Percentiles rank a stretch among this genome's conserved stretches.
Conservation (phyloP, 257 asterid species). For the Euphrasia confusa region DNA sequence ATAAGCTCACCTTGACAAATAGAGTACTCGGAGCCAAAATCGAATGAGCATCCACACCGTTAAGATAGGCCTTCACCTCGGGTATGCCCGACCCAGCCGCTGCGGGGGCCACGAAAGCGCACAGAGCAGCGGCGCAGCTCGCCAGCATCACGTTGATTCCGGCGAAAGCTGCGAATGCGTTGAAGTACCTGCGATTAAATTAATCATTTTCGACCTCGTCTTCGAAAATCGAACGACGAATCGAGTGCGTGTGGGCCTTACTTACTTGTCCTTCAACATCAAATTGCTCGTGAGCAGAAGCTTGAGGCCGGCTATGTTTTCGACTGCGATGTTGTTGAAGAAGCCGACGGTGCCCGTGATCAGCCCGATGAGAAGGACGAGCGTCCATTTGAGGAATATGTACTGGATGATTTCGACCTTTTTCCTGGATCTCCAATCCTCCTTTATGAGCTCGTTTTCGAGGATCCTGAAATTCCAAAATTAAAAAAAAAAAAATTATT, state of each 20-base stretch:
- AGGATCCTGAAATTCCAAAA: slow-evolving; percentile 54
- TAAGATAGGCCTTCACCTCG: slow-evolving; percentile 97
- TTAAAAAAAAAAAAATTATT: background rate
- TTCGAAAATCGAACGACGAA: slow-evolving; percentile 21
- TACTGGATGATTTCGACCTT: slow-evolving; percentile 71
- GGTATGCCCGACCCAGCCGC: slow-evolving; percentile 99
- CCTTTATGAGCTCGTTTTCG: slow-evolving; percentile 87
- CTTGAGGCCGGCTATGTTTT: slow-evolving; percentile 89
- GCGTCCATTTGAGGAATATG: slow-evolving; percentile 81
- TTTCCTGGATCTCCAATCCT: slow-evolving; percentile 95
- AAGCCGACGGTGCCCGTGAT: slow-evolving; percentile 77
- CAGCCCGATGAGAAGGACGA: slow-evolving; percentile 84
- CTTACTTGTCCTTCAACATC: slow-evolving; percentile 68
- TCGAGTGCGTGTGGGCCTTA: slow-evolving; percentile 1
- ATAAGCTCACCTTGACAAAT: slow-evolving; percentile 67
- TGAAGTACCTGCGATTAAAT: slow-evolving; percentile 51
- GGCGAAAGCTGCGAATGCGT: slow-evolving; percentile 62
- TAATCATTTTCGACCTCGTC: slow-evolving; percentile 19
- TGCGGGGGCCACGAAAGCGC: slow-evolving; percentile 89
- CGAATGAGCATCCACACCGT: slow-evolving; percentile 93
- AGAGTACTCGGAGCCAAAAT: slow-evolving; percentile 95
- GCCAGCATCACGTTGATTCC: slow-evolving; percentile 63
- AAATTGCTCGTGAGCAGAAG: slow-evolving; percentile 53
- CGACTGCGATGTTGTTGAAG: slow-evolving; percentile 81
- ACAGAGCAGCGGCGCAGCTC: slow-evolving; percentile 61